These are phyloP conservation scores for Huntiella abstrusa DNA, from an alignment of 2,329 filamentous ascomycete species.

Conservation along the genomic window DNA sequence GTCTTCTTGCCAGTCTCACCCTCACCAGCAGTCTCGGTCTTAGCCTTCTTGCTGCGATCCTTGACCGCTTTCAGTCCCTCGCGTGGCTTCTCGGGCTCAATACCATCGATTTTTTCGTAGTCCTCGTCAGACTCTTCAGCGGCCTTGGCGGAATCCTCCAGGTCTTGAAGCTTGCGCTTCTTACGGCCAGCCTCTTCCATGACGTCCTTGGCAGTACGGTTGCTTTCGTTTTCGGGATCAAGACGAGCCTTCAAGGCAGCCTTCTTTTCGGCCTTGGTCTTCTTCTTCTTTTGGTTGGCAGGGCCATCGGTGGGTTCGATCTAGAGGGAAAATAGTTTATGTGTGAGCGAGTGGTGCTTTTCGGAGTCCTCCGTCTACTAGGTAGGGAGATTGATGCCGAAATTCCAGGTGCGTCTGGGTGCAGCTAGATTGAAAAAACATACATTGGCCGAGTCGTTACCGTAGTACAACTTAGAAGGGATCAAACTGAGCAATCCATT, in stretches of 20 bases:
- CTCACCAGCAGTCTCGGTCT: conserved; percentile 11
- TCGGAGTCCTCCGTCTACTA: neutral
- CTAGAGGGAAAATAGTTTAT: conserved; percentile 24
- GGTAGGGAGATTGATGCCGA: neutral
- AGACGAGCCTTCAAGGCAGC: conserved; percentile 75
- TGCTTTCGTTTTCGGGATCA: conserved; percentile 66
- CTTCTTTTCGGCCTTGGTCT: conserved; percentile 74
- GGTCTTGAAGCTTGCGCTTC: conserved; percentile 55
- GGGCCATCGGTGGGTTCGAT: conserved; percentile 55
- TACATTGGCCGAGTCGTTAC: conserved; percentile 54
- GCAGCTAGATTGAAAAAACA: conserved; percentile 1
- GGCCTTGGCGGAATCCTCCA: conserved; percentile 24
- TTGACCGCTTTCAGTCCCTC: conserved; percentile 45
- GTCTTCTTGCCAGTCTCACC: conserved; percentile 24
- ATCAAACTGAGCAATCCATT: conserved; percentile 75
- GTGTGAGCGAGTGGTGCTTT: neutral
- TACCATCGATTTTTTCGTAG: conserved; percentile 30
- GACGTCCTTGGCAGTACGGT: conserved; percentile 73
- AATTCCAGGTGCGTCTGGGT: neutral
- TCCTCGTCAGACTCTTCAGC: conserved; percentile 21
- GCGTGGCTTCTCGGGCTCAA: conserved; percentile 41
- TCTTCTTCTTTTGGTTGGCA: conserved; percentile 51
- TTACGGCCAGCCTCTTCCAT: conserved; percentile 63
- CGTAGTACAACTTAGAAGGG: conserved; percentile 80
- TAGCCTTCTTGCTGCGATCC: conserved; percentile 28